Evolutionary conservation across 352 stramenopile genomes (phyloP).

Genomic region (Plasmopara halstedii): DNA sequence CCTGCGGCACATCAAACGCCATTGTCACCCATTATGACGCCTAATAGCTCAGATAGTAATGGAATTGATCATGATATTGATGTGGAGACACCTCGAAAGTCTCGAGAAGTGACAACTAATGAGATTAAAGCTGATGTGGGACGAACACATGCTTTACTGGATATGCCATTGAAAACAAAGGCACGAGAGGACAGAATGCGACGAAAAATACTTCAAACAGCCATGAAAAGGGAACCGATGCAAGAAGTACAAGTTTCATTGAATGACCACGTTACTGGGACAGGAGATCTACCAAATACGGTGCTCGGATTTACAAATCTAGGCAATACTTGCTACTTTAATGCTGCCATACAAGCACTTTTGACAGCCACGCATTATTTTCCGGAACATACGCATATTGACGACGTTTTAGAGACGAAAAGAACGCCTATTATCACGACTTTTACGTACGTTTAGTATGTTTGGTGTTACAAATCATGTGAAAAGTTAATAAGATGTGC

Average conservation of each 20-base stretch:
- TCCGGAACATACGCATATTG: constrained; percentile 38
- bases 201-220: constrained; percentile 16
- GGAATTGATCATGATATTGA: constrained; percentile 8
- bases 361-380: constrained; percentile 82
- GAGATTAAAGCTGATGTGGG: constrained; percentile 2
- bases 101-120: constrained; percentile 4
- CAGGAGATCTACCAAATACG: constrained; percentile 18
- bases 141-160: constrained; percentile 6
- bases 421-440: constrained; percentile 85
- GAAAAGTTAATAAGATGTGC: not conserved
- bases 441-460: constrained; percentile 34
- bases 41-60: constrained; percentile 13
- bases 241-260: constrained; percentile 7
- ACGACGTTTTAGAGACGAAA: constrained; percentile 50
- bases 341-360: constrained; percentile 85
- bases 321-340: constrained; percentile 94
- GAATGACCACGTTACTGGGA: not conserved
- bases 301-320: constrained; percentile 80
- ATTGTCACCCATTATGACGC: constrained; percentile 16
- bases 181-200: constrained; percentile 22
- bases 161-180: constrained; percentile 28
- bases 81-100: constrained; percentile 6
- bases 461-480: not conserved
- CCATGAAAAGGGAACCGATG: constrained; percentile 8
- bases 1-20: not conserved